Conservation (phyloP, 2,329 filamentous ascomycete genomes). For the Stromatinia cepivora region DNA sequence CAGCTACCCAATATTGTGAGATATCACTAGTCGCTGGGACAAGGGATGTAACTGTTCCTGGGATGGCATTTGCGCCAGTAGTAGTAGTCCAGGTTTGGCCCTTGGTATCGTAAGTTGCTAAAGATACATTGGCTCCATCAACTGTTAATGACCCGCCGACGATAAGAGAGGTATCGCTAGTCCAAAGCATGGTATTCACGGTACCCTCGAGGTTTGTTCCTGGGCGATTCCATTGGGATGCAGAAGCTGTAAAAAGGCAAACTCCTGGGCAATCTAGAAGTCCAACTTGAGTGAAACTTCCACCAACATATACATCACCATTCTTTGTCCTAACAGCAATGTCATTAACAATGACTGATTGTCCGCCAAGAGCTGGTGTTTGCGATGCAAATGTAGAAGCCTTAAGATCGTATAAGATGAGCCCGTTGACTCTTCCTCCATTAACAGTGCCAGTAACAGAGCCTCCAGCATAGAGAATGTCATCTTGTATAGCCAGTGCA, state of each 20-base stretch:
- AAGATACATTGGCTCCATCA: constrained; percentile 61
- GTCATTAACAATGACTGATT: constrained; percentile 69
- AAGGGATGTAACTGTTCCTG: constrained; percentile 77
- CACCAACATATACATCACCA: constrained; percentile 79
- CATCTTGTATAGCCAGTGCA: constrained; percentile 65
- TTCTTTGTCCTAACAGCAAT: constrained; percentile 72
- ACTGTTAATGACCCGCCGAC: constrained; percentile 75
- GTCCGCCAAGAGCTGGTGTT: constrained; percentile 72
- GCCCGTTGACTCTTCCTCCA: constrained; percentile 63
- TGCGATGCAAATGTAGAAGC: constrained; percentile 66
- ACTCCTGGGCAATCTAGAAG: constrained; percentile 78
- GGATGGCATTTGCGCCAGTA: constrained; percentile 63
- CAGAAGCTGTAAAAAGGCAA: constrained; percentile 72
- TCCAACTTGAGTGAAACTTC: constrained; percentile 80
- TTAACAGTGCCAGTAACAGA: constrained; percentile 70
- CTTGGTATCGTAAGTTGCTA: constrained; percentile 73
- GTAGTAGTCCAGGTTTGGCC: constrained; percentile 65
- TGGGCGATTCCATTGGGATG: constrained; percentile 76
- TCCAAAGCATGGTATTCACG: constrained; percentile 75
- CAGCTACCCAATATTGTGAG: constrained; percentile 79
- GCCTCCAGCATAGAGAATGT: constrained; percentile 80
- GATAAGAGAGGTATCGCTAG: constrained; percentile 67
- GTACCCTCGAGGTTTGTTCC: constrained; percentile 70
- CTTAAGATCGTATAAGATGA: constrained; percentile 77
- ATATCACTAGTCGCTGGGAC: constrained; percentile 71